Evolutionary conservation across 306 rosid genomes (phyloP), one percentile per base, ranked within the genome.

Genomic region (Medicago arabica): DNA sequence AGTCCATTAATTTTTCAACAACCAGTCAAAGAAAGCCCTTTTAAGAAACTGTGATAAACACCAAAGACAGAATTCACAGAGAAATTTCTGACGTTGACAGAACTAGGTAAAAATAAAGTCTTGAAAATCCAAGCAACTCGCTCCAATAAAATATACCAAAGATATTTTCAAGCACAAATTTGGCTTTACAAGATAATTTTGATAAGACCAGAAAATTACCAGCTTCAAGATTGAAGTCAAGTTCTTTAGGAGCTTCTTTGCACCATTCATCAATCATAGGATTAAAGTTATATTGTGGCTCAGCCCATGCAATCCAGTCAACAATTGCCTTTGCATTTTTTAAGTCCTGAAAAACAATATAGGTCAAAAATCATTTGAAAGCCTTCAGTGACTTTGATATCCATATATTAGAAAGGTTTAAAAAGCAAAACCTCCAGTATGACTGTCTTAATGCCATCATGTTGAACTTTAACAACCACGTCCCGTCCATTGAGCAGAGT

Each of bases 211-310:
- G 16, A 82, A 69, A 62, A 34, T 15, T 85, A 96, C 99, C 99
- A 66, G 99, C 98, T 86, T 96, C 99, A 58, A 8, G 90, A 85
- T 88, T 92, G 88, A 92, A 92, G 83, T 96, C 96, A 54, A 96
- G 94, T 76, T 96, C 99, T 81, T 92, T 96, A 43, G 99, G 99
- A 84, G 93, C 96, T 88, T 96, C 99, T 88, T 84, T 90, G 99
- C 99, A 96, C 98, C 99, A 96, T 84, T 96, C 99, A 85, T 96
- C 93, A 72, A 96, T 96, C 88, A 96, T 90, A 49, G 99, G 99
- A 83, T 89, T 96, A 40, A 96, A 92, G 84, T 96, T 81, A 64
- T 90, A 89, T 57, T 92, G 98, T 17, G 99, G 99, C 75, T 96
- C 98, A 1, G 94, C 98, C 99, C 99, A 96, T 55, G 96, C 98